Percentiles rank a stretch among this genome's conserved stretches.
Conservation (phyloP, 805 yeast species). For the Saturnispora kantuleensis region DNA sequence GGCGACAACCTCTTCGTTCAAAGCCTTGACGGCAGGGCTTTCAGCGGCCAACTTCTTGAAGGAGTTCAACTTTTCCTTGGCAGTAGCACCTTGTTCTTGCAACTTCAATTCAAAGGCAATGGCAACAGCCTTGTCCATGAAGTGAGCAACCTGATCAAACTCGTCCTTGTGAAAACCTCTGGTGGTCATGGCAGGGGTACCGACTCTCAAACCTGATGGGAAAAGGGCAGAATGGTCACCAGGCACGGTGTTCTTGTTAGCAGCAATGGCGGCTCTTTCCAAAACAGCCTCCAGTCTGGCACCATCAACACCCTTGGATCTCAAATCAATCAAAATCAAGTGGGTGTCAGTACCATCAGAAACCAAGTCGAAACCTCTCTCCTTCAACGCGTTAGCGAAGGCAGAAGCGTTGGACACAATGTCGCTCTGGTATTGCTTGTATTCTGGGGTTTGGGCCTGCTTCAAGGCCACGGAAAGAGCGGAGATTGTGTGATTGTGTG, state of each 20-base stretch:
- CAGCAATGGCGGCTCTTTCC: conserved; percentile 89
- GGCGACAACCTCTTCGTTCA: conserved; percentile 55
- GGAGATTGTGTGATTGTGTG: conserved; percentile 97
- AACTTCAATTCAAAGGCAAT: conserved; percentile 54
- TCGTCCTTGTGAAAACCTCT: conserved; percentile 90
- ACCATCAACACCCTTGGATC: conserved; percentile 88
- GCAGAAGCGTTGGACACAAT: conserved; percentile 83
- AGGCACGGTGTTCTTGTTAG: conserved; percentile 95
- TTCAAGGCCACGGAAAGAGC: conserved; percentile 95
- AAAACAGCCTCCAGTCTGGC: conserved; percentile 94
- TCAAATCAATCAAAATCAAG: conserved; percentile 83
- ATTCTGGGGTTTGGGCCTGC: conserved; percentile 88
- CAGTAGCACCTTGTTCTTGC: conserved; percentile 45
- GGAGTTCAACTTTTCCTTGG: conserved; percentile 52
- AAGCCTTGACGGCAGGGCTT: conserved; percentile 45
- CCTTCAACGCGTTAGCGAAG: conserved; percentile 64
- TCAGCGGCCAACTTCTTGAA: conserved; percentile 66
- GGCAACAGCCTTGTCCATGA: conserved; percentile 70
- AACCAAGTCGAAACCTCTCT: conserved; percentile 70
- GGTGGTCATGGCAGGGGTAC: conserved; percentile 98
- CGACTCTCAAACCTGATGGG: conserved; percentile 96
- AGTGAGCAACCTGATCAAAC: conserved; percentile 68
- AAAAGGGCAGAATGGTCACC: conserved; percentile 95
- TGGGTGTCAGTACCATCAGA: conserved; percentile 97
- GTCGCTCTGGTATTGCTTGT: conserved; percentile 78